Base-by-base conservation (phyloP, 768 basidiomycete genomes). In the Pulveroboletus sp. region DNA sequence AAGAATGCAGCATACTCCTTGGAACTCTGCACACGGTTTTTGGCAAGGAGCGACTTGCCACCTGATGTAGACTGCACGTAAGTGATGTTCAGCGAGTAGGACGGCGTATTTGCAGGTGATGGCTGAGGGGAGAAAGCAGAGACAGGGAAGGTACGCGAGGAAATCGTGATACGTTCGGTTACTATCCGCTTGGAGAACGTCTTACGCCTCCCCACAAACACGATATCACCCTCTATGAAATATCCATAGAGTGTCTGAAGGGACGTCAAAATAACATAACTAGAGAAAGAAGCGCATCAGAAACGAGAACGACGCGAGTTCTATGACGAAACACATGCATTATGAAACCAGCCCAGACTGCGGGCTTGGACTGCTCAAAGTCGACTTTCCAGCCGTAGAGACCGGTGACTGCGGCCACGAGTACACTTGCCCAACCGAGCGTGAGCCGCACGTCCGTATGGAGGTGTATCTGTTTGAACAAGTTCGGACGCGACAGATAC, bases 141-240 rank as follows among this genome's bases (percentile, higher is more conserved):
- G 32, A 47, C 75, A 30, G 89, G 84, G 14, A 73, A 58, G 4
- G 89, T 87, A 28, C 74, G 75, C 5, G 92, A 86, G 18, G 81
- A 77, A 49, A 94, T 76, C 27, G 83, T 88, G 69, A 97, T 80
- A 56, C 86, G 83, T 65, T 97, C 93, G 3, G 90, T 92, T 41
- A 94, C 85, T 63, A 96, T 95, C 86, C 94, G 66, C 67, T 90
- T 92, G 14, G 89, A 88, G 55, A 95, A 82, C 14, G 89, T 86
- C 70, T 94, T 93, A 55, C 93, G 82, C 64, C 86, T 90, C 32
- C 93, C 93, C 24, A 88, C 82, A 64, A 92, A 97, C 52, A 95
- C 82, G 46, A 81, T 85, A 51, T 88, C 77, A 31, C 86, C 84
- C 65, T 94, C 92, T 49, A 94, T 69, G 56, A 90, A 89, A 64